Base-by-base conservation (phyloP, 805 yeast species). In the Torulaspora gathmanii region DNA sequence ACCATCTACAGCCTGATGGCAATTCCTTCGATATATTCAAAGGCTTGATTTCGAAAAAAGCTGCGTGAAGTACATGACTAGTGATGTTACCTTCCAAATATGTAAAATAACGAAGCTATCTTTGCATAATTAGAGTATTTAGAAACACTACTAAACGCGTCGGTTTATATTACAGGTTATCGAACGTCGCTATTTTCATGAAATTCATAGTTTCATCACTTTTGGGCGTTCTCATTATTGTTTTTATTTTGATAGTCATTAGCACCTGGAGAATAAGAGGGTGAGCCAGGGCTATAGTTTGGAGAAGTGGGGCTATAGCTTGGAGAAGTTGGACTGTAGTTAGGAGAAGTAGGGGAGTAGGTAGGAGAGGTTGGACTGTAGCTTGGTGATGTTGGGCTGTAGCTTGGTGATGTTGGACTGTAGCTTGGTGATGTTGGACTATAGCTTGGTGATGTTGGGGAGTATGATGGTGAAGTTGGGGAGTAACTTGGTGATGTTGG, bases 1-100 rank as follows among this genome's bases (percentile, higher is more conserved):
- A 75, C 52, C 83, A 87, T 54, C 68, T 93, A 37, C 97, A 90
- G 63, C 98, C 99, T 0, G 99, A 93, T 65, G 99, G 99, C 1
- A 93, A 93, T 62, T 87, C 97, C 3, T 93, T 93, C 59, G 98
- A 93, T 63, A 90, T 93, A 74, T 85, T 93, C 70, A 83, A 77
- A 54, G 98, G 98, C 0, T 71, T 93, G 52, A 84, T 91, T 13
- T 84, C 82, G 15, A 80, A 71, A 48, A 83, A 81, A 58, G 65
- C 67, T 6, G 34, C 45, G 27, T 42, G 36, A 44, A 19, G 40
- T 38, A 6, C 16, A 20, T 36, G 15, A 31, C 11, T n/a, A 27
- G 22, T 15, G 7, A 15, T 25, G 40, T 22, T 39, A 11, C 28
- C 23, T 12, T 36, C 16, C 29, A 28, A 10, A 29, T 22, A 22